phyloP scores from a whole-genome alignment of 148 eudicot species.

The Camellia sinensis region DNA sequence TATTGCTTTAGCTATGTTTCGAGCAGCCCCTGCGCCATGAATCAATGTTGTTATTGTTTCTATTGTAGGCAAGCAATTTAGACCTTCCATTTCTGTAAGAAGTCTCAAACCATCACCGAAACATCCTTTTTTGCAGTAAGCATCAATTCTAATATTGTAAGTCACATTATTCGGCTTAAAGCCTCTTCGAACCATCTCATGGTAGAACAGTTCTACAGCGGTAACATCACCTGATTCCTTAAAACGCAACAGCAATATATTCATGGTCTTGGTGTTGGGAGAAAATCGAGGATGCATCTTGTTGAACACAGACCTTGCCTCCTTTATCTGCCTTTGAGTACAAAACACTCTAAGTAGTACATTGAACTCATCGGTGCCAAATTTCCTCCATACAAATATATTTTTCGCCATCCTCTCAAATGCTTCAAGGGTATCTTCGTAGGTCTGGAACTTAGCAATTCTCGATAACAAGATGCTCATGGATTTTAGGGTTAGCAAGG shows the following conservation, averaged over 20 bases:
- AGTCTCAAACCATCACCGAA: slow-evolving; percentile 70
- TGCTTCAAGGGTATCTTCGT: slow-evolving; percentile 74
- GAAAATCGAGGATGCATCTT: slow-evolving; percentile 56
- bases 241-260: slow-evolving; percentile 84
- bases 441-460: slow-evolving; percentile 67
- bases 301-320: slow-evolving; percentile 72
- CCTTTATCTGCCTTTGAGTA: slow-evolving; percentile 83
- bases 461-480: slow-evolving; percentile 78
- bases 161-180: slow-evolving; percentile 72
- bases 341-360: slow-evolving; percentile 76
- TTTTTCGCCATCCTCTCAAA: slow-evolving; percentile 74
- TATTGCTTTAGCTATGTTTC: slow-evolving; percentile 53
- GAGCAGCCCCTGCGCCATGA: slow-evolving; percentile 88
- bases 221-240: slow-evolving; percentile 75
- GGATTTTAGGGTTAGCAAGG: slow-evolving; percentile 67
- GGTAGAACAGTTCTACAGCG: slow-evolving; percentile 79
- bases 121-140: slow-evolving; percentile 70
- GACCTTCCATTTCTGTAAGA: slow-evolving; percentile 65
- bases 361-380: slow-evolving; percentile 79
- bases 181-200: slow-evolving; percentile 83
- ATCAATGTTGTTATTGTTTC: slow-evolving; percentile 78
- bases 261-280: slow-evolving; percentile 78
- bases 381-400: slow-evolving; percentile 48
- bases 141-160: slow-evolving; percentile 76
- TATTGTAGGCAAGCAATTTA: slow-evolving; percentile 49